These are phyloP conservation scores for Meripilus lineatus DNA, from an alignment of 1,284 basidiomycete genomes.

Conservation along the genomic window DNA sequence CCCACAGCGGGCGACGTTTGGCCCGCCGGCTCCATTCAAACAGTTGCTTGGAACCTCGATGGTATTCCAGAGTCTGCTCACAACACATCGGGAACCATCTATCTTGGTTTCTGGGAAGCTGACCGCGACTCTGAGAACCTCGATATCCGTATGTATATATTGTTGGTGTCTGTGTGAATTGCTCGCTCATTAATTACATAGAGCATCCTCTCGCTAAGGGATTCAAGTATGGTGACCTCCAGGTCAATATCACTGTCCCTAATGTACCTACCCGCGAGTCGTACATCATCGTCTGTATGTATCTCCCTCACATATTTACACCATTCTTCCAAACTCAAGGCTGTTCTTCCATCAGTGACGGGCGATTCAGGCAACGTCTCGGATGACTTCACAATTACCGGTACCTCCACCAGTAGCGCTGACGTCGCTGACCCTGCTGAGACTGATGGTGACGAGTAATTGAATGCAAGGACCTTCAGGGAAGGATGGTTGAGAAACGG, in stretches of 20 bases:
- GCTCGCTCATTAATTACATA: neutral
- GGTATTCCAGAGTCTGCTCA: constrained; percentile 26
- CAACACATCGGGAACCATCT: constrained; percentile 27
- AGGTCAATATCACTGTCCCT: constrained; percentile 29
- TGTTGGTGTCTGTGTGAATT: neutral
- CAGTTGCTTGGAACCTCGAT: constrained; percentile 38
- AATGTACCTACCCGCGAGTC: constrained; percentile 22
- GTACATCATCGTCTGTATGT: constrained; percentile 39
- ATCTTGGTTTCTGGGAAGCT: constrained; percentile 32
- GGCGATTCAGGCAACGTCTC: constrained; percentile 17
- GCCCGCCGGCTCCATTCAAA: constrained; percentile 31
- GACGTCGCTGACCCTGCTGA: no score
- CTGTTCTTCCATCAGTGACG: constrained; percentile 7
- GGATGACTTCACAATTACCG: constrained; percentile 13
- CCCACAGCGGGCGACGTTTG: constrained; percentile 30
- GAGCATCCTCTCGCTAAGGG: constrained; percentile 34
- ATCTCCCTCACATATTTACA: neutral
- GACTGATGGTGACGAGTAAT: no score
- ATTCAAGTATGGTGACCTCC: constrained; percentile 31
- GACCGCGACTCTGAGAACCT: constrained; percentile 39
- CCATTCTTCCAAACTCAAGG: neutral
- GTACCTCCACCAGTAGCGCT: neutral
- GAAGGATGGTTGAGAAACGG: no score
- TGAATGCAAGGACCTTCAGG: no score
- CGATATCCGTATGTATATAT: constrained; percentile 30